Base-by-base conservation (phyloP, 2,329 filamentous ascomycete genomes). In the Huntiella bhutanensis region DNA sequence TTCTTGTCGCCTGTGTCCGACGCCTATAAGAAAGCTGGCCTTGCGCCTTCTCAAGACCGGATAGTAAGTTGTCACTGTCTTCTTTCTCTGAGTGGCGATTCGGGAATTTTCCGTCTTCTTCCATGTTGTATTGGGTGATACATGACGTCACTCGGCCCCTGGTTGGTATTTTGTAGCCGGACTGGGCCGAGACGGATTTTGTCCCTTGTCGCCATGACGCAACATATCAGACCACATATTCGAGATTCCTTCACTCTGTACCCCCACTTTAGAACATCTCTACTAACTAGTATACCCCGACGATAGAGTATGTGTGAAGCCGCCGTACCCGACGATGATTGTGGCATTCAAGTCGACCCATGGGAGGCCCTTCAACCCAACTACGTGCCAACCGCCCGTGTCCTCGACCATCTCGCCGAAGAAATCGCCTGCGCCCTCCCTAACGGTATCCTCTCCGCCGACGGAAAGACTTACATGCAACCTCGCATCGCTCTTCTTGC, bases 331-430 rank as follows among this genome's bases (percentile, higher is more conserved):
- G 71, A 81, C 54, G 78, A 82, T 43, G 75, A 76, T 54, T 86
- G 82, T 45, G 61, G 59, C 78, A 68, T 92, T 50, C 85, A 85
- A 76, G 82, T 91, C 40, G 85, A 93, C 58, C 77, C 82, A 0
- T 92, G 82, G 80, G 87, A 94, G 67, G 82, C 84, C 33, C 41
- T 81, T 55, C 77, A 92, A 63, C 74, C 79, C 56, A 71, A 82
- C 53, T 96, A 94, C 59, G 79, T 85, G 51, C 85, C 86, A 12
- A 96, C 88, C 1, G 88, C 87, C 35, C 74, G 81, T 54, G 87
- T 94, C 36, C 68, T 95, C 42, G 85, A 93, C 57, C 88, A 95
- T 62, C 91, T 95, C 55, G 78, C 92, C 53, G 66, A 88, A 57
- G 85, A 95, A 60, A 83, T 95, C 58, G 94, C 95, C 59, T 57